Percentiles rank a stretch among this genome's conserved stretches.
phyloP scores from a whole-genome alignment of 306 rosid species.

The Cucumis hystrix region DNA sequence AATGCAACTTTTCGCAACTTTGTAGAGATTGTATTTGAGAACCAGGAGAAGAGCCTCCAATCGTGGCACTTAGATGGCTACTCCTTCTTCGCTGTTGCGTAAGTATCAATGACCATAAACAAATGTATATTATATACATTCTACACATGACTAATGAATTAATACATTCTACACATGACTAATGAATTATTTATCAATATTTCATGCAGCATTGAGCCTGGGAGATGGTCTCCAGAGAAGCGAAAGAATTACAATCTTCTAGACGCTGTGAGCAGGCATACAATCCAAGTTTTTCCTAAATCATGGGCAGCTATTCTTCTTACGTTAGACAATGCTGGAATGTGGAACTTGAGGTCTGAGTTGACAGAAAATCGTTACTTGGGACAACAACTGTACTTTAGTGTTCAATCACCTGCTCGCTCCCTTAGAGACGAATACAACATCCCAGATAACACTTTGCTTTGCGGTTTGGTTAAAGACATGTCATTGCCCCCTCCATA shows the following conservation, averaged over 20 bases:
- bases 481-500: not conserved
- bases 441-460: not conserved
- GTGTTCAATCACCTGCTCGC: not conserved
- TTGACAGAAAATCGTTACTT: conserved; percentile 4
- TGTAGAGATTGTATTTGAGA: conserved; percentile 70
- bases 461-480: not conserved
- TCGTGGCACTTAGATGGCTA: conserved; percentile 56
- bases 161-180: not conserved
- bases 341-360: conserved; percentile 12
- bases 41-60: conserved; percentile 58
- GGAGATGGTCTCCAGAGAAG: conserved; percentile 54
- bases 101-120: not conserved
- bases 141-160: not conserved
- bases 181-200: not conserved
- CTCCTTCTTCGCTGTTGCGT: not conserved
- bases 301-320: conserved; percentile 9
- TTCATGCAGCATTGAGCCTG: conserved; percentile 45
- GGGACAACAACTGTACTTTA: not conserved
- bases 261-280: conserved; percentile 65
- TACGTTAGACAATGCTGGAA: conserved; percentile 20
- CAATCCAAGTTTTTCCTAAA: conserved; percentile 50
- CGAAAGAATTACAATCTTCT: conserved; percentile 24
- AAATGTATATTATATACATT: not conserved
- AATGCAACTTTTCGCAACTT: conserved; percentile 25
- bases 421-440: not conserved